A percentile compares a stretch with the other conserved stretches of the same genome.
Conservation (phyloP, 108 stramenopile species). For the Cyclotella sp. region DNA sequence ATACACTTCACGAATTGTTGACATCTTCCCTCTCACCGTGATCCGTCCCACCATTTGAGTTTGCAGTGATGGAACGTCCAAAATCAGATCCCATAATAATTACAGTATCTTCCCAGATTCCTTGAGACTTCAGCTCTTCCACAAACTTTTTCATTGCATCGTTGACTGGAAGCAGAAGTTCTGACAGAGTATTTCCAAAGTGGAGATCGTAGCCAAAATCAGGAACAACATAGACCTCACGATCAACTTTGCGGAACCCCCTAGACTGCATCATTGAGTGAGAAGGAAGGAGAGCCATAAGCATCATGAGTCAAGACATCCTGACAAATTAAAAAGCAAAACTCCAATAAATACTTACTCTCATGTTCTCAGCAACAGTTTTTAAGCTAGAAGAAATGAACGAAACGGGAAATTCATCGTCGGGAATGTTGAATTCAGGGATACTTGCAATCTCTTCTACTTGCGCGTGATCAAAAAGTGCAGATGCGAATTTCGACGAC, state of each 20-base stretch:
- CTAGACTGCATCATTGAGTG: slow-evolving; percentile 10
- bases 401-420: slow-evolving; percentile 1
- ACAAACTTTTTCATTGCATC: slow-evolving; percentile 38
- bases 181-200: not conserved
- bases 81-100: slow-evolving; percentile 55
- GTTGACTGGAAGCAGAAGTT: slow-evolving; percentile 22
- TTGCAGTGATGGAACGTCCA: slow-evolving; percentile 50
- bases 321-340: not conserved
- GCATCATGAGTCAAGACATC: no score
- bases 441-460: slow-evolving; percentile 16
- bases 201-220: slow-evolving; percentile 43
- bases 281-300: slow-evolving; percentile 2
- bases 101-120: slow-evolving; percentile 51
- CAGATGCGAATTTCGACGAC: slow-evolving; percentile 21
- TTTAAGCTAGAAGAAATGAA: slow-evolving; percentile 5
- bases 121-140: slow-evolving; percentile 40
- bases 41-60: slow-evolving; percentile 52
- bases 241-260: slow-evolving; percentile 31
- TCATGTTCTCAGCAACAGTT: slow-evolving; percentile 24
- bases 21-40: slow-evolving; percentile 15
- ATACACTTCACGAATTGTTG: no score
- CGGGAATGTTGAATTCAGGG: slow-evolving; percentile 22
- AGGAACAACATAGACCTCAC: slow-evolving; percentile 37
- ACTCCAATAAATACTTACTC: not conserved
- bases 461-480: slow-evolving; percentile 29